phyloP scores from a whole-genome alignment of 2,329 filamentous ascomycete genomes.

The Cladosporium sp. region DNA sequence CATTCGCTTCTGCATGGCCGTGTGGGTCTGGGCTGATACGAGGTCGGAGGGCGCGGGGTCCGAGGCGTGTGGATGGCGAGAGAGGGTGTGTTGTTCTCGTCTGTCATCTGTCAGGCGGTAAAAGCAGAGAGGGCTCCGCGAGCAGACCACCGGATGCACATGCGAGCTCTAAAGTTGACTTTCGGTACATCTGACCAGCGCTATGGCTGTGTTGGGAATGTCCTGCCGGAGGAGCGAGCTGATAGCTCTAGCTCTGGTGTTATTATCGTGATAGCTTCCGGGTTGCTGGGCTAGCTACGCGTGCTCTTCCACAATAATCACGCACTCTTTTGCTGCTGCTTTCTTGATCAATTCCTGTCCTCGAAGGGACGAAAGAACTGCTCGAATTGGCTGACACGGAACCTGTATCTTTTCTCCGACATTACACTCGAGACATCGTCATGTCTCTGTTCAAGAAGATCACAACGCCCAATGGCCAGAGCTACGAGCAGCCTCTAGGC shows the following conservation, averaged over 20 bases:
- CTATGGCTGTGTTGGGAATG: conserved; percentile 7
- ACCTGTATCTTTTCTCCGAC: no score
- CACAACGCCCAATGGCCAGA: conserved; percentile 67
- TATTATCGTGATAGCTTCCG: neutral
- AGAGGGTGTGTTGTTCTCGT: no score
- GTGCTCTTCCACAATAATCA: no score
- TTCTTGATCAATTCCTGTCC: no score
- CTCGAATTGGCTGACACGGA: no score
- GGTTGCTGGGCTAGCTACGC: neutral
- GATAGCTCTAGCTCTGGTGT: neutral
- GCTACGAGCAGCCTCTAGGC: conserved; percentile 67
- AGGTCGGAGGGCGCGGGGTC: neutral
- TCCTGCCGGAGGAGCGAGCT: conserved; percentile 3
- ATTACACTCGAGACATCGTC: neutral
- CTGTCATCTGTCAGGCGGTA: no score
- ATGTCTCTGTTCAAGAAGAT: conserved; percentile 54
- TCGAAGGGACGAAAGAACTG: no score
- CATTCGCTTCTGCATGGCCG: neutral
- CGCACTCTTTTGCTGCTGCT: no score
- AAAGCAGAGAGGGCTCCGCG: neutral
- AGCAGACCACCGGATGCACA: conserved; percentile 1
- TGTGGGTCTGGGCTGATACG: no score
- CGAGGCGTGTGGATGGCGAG: neutral
- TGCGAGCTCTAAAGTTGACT: neutral
- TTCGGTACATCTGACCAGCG: neutral